Evolutionary conservation across 2,329 filamentous ascomycete genomes (phyloP).

Genomic region (Gyromitra esculenta): DNA sequence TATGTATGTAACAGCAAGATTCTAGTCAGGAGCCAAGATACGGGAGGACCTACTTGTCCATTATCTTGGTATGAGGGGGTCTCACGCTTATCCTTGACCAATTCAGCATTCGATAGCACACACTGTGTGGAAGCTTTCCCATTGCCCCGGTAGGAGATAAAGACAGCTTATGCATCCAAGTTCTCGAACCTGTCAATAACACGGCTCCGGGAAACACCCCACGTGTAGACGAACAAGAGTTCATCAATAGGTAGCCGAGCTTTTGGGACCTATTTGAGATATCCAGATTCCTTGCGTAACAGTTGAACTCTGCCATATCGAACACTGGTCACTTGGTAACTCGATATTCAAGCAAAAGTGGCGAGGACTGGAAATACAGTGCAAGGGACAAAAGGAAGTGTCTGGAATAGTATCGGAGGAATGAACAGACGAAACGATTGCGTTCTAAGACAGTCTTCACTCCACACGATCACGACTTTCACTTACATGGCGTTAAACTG

Average conservation of each 20-base stretch:
- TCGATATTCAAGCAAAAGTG: background rate
- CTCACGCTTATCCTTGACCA: background rate
- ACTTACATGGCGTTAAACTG: too few species aligned
- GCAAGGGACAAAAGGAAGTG: too few species aligned
- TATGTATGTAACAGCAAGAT: background rate
- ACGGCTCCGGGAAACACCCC: background rate
- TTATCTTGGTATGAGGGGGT: background rate
- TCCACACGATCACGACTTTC: too few species aligned
- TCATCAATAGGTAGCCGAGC: background rate
- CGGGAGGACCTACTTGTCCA: background rate
- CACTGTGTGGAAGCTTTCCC: background rate
- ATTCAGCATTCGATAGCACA: background rate
- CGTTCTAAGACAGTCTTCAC: too few species aligned
- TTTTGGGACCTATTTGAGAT: background rate
- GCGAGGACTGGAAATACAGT: too few species aligned
- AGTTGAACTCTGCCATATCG: background rate
- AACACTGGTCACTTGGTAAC: background rate
- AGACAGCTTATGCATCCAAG: background rate
- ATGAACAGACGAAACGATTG: too few species aligned
- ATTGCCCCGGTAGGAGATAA: conserved; percentile 16
- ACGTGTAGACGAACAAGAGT: conserved; percentile 2
- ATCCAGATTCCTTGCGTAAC: background rate
- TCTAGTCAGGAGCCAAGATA: background rate
- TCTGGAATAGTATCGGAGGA: too few species aligned
- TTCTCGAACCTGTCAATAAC: background rate